A percentile compares a stretch with the other conserved stretches of the same genome.
Evolutionary conservation across 805 yeast species (phyloP).

Genomic region (Saccharomycopsis fodiens): DNA sequence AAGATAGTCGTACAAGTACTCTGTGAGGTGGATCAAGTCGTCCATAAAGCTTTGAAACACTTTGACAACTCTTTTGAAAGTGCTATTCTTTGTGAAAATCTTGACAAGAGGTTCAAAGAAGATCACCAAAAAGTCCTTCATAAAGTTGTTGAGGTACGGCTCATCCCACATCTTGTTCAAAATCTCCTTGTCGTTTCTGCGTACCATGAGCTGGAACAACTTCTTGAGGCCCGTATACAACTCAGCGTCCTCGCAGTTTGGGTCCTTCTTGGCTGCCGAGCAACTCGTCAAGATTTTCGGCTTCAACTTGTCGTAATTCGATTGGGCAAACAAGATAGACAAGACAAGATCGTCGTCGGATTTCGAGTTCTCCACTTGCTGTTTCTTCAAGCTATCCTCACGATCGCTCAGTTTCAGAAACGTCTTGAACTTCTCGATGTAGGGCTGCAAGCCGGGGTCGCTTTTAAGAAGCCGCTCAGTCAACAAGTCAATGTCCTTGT

Average conservation of each 20-base stretch:
- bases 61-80: conserved; percentile 55
- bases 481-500: conserved; percentile 1
- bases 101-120: conserved; percentile 66
- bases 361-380: conserved; percentile 3
- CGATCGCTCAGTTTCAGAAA: conserved; percentile 9
- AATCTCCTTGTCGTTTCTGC: conserved; percentile 63
- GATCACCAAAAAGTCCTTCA: conserved; percentile 64
- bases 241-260: background rate
- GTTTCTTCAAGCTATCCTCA: background rate
- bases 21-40: conserved; percentile 56
- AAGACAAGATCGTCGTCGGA: conserved; percentile 6
- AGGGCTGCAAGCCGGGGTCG: conserved; percentile 1
- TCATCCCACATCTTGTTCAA: conserved; percentile 79
- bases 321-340: conserved; percentile 3
- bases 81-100: conserved; percentile 56
- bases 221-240: conserved; percentile 12
- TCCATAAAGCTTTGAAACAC: conserved; percentile 58
- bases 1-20: conserved; percentile 39
- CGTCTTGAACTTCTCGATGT: conserved; percentile 4
- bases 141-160: conserved; percentile 66
- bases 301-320: background rate
- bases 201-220: conserved; percentile 12
- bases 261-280: background rate
- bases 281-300: background rate
- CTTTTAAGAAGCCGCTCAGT: background rate